These are phyloP conservation scores for Amyloporia xantha DNA, from an alignment of 768 basidiomycete genomes.

Conservation along the genomic window DNA sequence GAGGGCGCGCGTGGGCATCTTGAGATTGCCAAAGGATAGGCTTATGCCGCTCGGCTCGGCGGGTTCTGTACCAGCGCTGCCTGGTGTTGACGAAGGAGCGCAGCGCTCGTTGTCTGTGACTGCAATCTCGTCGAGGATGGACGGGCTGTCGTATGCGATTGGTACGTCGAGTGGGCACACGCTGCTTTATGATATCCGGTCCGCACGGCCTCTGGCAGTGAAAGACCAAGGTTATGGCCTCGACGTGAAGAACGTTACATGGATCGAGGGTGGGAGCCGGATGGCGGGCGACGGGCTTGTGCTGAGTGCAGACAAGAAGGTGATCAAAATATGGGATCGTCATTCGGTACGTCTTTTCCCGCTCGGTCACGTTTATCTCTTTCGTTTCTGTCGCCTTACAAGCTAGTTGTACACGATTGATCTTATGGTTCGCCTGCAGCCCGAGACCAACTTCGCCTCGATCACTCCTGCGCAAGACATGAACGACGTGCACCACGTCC, in stretches of 20 bases:
- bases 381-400: neutral
- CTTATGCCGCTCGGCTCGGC: conserved; percentile 37
- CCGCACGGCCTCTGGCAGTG: conserved; percentile 70
- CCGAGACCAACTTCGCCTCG: conserved; percentile 81
- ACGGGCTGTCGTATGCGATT: conserved; percentile 90
- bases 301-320: conserved; percentile 91
- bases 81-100: conserved; percentile 30
- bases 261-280: conserved; percentile 82
- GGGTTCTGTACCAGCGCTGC: conserved; percentile 26
- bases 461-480: conserved; percentile 88
- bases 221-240: conserved; percentile 98
- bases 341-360: conserved; percentile 53
- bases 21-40: conserved; percentile 51
- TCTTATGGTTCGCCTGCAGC: conserved; percentile 35
- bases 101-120: conserved; percentile 56
- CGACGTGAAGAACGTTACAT: conserved; percentile 75
- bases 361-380: neutral
- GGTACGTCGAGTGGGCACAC: conserved; percentile 96
- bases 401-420: neutral
- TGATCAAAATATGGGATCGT: conserved; percentile 95
- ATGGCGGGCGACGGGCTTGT: conserved; percentile 88
- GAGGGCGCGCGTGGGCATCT: conserved; percentile 61
- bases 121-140: conserved; percentile 74
- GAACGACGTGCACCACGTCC: conserved; percentile 86
- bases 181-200: conserved; percentile 89